Conservation (phyloP, 352 stramenopile species). For the Peronosclerospora sorghi region DNA sequence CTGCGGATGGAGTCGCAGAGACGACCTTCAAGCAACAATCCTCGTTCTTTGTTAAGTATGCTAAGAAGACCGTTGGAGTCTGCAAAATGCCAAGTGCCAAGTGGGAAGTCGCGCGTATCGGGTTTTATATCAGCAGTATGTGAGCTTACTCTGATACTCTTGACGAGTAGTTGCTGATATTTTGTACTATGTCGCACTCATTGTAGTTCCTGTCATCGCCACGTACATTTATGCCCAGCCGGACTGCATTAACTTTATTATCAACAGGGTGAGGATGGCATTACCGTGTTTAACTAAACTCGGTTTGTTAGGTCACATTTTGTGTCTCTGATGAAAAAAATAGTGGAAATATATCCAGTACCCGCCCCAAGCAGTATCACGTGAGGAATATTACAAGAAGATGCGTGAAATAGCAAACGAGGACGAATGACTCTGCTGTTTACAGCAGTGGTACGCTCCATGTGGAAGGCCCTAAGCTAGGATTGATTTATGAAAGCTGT, state of each 20-base stretch:
- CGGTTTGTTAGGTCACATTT: not conserved
- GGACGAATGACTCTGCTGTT: constrained; percentile 21
- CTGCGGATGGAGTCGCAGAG: constrained; percentile 1
- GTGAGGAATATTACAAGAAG: constrained; percentile 70
- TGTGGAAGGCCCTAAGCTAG: too few relatives aligned
- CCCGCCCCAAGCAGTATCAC: constrained; percentile 57
- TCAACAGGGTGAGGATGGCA: constrained; percentile 31
- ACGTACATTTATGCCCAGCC: constrained; percentile 80
- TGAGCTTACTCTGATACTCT: not conserved
- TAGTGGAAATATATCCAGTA: constrained; percentile 84
- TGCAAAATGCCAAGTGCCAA: constrained; percentile 46
- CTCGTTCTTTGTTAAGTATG: too few relatives aligned
- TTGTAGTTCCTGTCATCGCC: constrained; percentile 57
- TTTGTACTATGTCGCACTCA: not conserved
- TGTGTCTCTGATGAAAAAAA: not conserved
- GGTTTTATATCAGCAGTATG: constrained; percentile 60
- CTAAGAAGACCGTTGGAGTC: too few relatives aligned
- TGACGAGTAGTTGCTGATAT: not conserved
- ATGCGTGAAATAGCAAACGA: constrained; percentile 60
- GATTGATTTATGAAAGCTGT: too few relatives aligned
- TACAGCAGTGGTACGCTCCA: too few relatives aligned
- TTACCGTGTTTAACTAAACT: not conserved
- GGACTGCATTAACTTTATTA: constrained; percentile 75
- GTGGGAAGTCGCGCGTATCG: constrained; percentile 58
- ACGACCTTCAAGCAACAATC: constrained; percentile 3